These are phyloP conservation scores for Diaporthe citrichinensis DNA, from an alignment of 2,329 filamentous ascomycete species.

Conservation along the genomic window DNA sequence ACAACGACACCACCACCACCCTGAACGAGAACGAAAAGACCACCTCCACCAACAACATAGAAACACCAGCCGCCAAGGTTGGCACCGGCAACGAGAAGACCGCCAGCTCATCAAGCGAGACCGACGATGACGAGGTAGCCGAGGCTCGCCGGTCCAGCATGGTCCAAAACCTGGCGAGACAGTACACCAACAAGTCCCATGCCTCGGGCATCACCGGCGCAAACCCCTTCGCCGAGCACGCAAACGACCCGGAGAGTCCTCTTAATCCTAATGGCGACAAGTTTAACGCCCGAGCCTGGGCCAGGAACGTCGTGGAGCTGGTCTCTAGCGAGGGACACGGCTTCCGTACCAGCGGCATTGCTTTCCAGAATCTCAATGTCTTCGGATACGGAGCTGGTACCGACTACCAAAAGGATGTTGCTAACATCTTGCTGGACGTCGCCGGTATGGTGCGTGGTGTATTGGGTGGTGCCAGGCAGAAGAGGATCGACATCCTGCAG, in stretches of 20 bases:
- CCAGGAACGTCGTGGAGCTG: conserved; percentile 69
- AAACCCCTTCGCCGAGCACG: conserved; percentile 64
- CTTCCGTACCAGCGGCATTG: conserved; percentile 74
- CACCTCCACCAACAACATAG: conserved; percentile 40
- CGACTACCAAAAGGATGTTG: conserved; percentile 79
- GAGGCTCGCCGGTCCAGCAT: conserved; percentile 65
- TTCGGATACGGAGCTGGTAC: conserved; percentile 77
- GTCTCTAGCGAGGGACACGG: conserved; percentile 65
- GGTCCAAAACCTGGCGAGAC: conserved; percentile 69
- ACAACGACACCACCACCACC: conserved; percentile 36
- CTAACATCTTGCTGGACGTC: conserved; percentile 70
- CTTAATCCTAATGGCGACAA: conserved; percentile 63
- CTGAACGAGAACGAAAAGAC: conserved; percentile 48
- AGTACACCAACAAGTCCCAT: conserved; percentile 65
- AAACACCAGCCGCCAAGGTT: conserved; percentile 55
- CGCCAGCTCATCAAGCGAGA: conserved; percentile 47
- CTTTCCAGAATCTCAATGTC: conserved; percentile 77
- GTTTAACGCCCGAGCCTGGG: conserved; percentile 71
- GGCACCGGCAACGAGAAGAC: conserved; percentile 42
- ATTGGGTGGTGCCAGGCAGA: conserved; percentile 63
- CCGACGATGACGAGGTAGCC: conserved; percentile 56
- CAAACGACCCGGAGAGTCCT: conserved; percentile 56
- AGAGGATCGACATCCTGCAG: conserved; percentile 77
- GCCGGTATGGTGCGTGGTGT: conserved; percentile 61
- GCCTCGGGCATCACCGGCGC: conserved; percentile 48